Base-by-base conservation (phyloP, 345 rosid species). In the Syzygium aqueum region DNA sequence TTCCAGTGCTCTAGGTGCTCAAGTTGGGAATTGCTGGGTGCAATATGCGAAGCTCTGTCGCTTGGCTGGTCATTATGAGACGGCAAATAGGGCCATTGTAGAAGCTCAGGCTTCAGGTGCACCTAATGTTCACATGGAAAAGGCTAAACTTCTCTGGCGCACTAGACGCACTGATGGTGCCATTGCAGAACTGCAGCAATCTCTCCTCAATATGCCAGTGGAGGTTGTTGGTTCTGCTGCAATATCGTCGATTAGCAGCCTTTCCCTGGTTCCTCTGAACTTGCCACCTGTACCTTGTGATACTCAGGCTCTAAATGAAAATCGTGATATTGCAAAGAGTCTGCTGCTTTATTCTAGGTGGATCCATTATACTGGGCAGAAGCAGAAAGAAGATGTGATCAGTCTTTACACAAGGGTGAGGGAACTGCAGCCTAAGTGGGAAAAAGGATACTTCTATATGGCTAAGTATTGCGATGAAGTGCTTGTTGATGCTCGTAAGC, bases 1-100 rank as follows among this genome's bases (percentile, higher is more conserved):
- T 93, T 94, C 98, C 88, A 94, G 96, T 90, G 90, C 89, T 89
- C 98, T 95, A 85, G 95, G 94, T 92, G 95, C 96, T 90, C 96
- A 97, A 89, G 99, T 95, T 88, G 99, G 99, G 85, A 92, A 92
- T 89, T 96, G 95, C 90, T 97, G 99, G 99, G 95, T 94, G 91
- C 99, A 96, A 88, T 97, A 97, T 92, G 98, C 98, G 86, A 97
- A 96, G 92, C 98, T 97, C 87, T 97, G 99, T 91, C 98, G 99
- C 88, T 91, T 94, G 91, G 98, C 99, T 89, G 98, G 97, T 90
- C 99, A 96, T 89, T 97, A 94, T 92, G 99, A 94, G 92, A 96
- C 98, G 33, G 98, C 99, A 80, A 97, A 95, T 90, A 90, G 93
- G 88, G 99, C 99, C 88, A 95, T 97, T 91, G 89, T 97, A 73